Base-by-base conservation (phyloP, 108 stramenopile species). In the Nitzschia sp. region DNA sequence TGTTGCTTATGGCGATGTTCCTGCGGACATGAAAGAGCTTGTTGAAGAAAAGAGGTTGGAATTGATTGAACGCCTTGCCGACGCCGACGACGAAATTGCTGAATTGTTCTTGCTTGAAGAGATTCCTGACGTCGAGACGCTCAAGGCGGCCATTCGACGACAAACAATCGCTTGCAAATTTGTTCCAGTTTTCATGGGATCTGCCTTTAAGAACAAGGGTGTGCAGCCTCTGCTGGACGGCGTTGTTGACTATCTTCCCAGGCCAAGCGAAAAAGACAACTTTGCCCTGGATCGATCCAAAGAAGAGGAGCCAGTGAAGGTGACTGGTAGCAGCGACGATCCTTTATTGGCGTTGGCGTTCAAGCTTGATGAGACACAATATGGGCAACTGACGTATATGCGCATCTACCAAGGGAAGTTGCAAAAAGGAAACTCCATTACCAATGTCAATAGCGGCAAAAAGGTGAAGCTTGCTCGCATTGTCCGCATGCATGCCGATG, bases 191-290 rank as follows among this genome's bases (percentile, higher is more conserved):
- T 98, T 99, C 68, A 98, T 99, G 97, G 99, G 98, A 23, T 94
- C 93, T 47, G 98, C 99, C 2, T 99, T 94, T 79, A 99, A 99
- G 89, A 99, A 99, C 82, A 98, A 97, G 71, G 98, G 98, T 48
- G 97, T 98, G 26, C 99, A 99, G 59, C 82, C 96, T 3, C 85
- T 99, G 27, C 81, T 99, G 42, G 98, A 99, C 80, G 99, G 97
- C 21, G 98, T 99, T 28, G 45, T 96, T 30, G 88, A 94, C 56
- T 99, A 97, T 81, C 76, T 99, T 19, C 99, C 99, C 5, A 75
- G 83, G 53, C 99, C 99, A 2, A 57, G 55, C 24, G 97, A 98
- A 74, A 95, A 97, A 69, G 66, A 88, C 28, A 98, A 97, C 70
- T 92, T 67, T 68, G 98, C 98, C 0, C 77, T 99, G 18, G 97